These are phyloP conservation scores for Pachyrhizus erosus DNA, from an alignment of 306 rosid genomes.

Conservation along the genomic window DNA sequence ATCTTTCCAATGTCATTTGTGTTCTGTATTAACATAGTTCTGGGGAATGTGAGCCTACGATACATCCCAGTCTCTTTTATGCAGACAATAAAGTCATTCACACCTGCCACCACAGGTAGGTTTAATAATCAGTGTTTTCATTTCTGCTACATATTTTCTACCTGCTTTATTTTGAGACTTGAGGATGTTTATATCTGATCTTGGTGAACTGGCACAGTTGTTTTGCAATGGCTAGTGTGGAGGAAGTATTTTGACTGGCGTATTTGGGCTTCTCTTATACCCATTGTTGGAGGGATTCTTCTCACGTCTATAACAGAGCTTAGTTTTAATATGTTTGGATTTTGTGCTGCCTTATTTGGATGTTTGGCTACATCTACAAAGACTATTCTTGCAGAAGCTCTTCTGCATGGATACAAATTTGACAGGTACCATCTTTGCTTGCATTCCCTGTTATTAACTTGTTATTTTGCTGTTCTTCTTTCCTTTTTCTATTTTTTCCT, in stretches of 20 bases:
- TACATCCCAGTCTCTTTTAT: constrained; percentile 98
- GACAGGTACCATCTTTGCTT: constrained; percentile 69
- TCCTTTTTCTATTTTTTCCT: not conserved
- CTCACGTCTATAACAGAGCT: constrained; percentile 95
- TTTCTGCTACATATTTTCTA: constrained; percentile 5
- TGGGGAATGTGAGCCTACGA: constrained; percentile 95
- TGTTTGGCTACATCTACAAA: constrained; percentile 98
- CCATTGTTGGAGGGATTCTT: constrained; percentile 99
- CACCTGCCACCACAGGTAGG: constrained; percentile 97
- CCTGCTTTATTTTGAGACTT: constrained; percentile 8
- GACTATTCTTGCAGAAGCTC: constrained; percentile 93
- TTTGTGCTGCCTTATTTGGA: constrained; percentile 97
- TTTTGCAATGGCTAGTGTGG: constrained; percentile 96
- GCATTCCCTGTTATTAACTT: constrained; percentile 8
- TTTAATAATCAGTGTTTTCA: constrained; percentile 11
- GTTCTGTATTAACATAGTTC: constrained; percentile 90
- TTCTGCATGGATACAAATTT: constrained; percentile 94
- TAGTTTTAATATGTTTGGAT: constrained; percentile 91
- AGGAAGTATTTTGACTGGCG: constrained; percentile 92
- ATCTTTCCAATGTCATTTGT: constrained; percentile 99
- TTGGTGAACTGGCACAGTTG: constrained; percentile 61
- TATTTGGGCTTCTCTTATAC: constrained; percentile 91
- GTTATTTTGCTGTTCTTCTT: constrained; percentile 28
- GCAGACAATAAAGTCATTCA: constrained; percentile 98
- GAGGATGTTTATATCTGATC: constrained; percentile 45